phyloP scores from a whole-genome alignment of 306 rosid genomes.

The Vigna mungo region DNA sequence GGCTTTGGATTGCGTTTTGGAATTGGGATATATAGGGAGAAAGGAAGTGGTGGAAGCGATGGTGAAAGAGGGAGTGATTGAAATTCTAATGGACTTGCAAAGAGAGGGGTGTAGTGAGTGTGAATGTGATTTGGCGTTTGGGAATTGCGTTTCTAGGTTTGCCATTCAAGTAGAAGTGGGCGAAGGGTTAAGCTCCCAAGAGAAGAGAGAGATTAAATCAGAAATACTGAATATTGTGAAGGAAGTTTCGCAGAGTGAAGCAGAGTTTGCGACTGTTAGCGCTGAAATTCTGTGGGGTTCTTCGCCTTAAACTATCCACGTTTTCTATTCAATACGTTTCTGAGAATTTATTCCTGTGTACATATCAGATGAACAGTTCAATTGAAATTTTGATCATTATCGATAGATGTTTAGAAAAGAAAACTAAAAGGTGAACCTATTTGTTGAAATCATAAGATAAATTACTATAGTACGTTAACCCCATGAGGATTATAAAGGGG shows the following conservation, averaged over 20 bases:
- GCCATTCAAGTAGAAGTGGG: slow-evolving; percentile 67
- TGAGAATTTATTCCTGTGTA: too few species aligned
- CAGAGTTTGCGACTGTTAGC: slow-evolving; percentile 59
- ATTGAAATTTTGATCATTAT: too few species aligned
- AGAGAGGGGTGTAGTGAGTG: slow-evolving; percentile 41
- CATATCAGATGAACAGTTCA: too few species aligned
- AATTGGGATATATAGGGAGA: slow-evolving; percentile 60
- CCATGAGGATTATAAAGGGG: too few species aligned
- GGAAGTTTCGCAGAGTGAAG: slow-evolving; percentile 60
- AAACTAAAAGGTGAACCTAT: too few species aligned
- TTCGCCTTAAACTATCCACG: slow-evolving; percentile 26
- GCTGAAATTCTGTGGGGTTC: slow-evolving; percentile 76
- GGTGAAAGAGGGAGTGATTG: slow-evolving; percentile 52
- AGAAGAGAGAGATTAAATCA: slow-evolving; percentile 59
- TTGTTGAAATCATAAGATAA: too few species aligned
- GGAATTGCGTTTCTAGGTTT: slow-evolving; percentile 60
- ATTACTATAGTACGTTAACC: too few species aligned
- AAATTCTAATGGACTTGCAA: slow-evolving; percentile 64
- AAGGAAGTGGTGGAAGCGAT: slow-evolving; percentile 65
- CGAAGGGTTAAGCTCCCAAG: slow-evolving; percentile 60
- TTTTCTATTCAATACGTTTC: not conserved
- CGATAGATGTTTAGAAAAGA: too few species aligned
- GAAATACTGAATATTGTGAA: slow-evolving; percentile 59
- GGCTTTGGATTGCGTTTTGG: slow-evolving; percentile 61
- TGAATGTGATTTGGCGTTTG: slow-evolving; percentile 40